Evolutionary conservation across 345 rosid species (phyloP).

Genomic region (Pelargonium nanum): DNA sequence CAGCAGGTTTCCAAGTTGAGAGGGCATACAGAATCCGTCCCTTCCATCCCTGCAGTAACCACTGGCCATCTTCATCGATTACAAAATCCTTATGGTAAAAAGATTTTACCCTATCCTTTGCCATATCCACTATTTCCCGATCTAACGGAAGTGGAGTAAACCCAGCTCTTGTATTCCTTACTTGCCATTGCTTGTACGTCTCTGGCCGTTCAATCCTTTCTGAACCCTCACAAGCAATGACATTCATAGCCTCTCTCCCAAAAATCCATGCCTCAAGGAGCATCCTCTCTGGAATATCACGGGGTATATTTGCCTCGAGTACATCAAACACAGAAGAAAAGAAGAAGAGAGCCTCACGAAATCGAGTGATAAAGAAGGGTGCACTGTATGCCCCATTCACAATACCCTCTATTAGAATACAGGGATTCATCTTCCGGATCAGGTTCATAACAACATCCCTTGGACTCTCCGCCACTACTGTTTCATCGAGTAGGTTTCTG

Average conservation of each 20-base stretch:
- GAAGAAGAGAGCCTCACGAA: slow-evolving; percentile 49
- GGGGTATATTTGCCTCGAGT: slow-evolving; percentile 34
- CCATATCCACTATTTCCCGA: slow-evolving; percentile 16
- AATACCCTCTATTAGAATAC: slow-evolving; percentile 29
- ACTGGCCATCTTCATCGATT: slow-evolving; percentile 30
- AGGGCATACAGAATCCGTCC: slow-evolving; percentile 29
- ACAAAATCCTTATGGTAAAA: slow-evolving; percentile 29
- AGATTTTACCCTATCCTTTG: slow-evolving; percentile 21
- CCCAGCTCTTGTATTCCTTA: slow-evolving; percentile 24
- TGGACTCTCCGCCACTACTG: slow-evolving; percentile 28
- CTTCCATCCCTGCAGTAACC: slow-evolving; percentile 41
- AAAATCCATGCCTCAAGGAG: slow-evolving; percentile 31
- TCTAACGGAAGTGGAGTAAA: slow-evolving; percentile 29
- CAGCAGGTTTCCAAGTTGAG: slow-evolving; percentile 22
- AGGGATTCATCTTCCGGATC: slow-evolving; percentile 35
- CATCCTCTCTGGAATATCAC: slow-evolving; percentile 35
- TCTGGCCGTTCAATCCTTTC: slow-evolving; percentile 54
- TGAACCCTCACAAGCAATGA: slow-evolving; percentile 47
- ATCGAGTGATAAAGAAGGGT: slow-evolving; percentile 43
- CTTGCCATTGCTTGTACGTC: slow-evolving; percentile 31
- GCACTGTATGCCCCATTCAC: slow-evolving; percentile 37
- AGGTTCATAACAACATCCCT: slow-evolving; percentile 36
- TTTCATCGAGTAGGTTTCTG: slow-evolving; percentile 42
- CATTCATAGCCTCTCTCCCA: slow-evolving; percentile 41
- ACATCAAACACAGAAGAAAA: slow-evolving; percentile 47